Base-by-base conservation (phyloP, 2,329 filamentous ascomycete species). In the Cercospora canescens region DNA sequence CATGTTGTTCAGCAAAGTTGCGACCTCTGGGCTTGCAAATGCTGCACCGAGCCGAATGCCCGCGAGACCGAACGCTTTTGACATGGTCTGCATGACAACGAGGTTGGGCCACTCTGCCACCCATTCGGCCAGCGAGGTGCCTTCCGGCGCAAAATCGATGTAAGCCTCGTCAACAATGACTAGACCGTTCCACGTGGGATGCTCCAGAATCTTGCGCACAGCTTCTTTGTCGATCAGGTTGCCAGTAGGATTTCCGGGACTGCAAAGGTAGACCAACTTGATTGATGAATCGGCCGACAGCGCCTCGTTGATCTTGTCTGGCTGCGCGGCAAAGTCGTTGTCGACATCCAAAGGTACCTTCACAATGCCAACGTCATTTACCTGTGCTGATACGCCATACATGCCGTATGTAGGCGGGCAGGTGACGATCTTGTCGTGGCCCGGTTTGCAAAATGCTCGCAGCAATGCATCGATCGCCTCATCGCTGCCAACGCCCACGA, bases 331-430 rank as follows among this genome's bases (percentile, higher is more conserved):
- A 79, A 98, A 99, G 4, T 80, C 83, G 1, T 92, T 89, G 1
- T 88, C 86, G 1, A 86, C 85, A 56, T 91, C 85, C 24, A 98
- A 84, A 0, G 94, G 93, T n/a, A 98, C 89, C 77, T 91, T 92
- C 72, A 96, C 90, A 28, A 98, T 87, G 54, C 86, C 86, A 21
- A 99, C 85, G 76, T 98, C 95, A 82, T 99, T 99, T 72, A 97
- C 90, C 77, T 96, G 91, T 1, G 95, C 95, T 6, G 92, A 96
- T 18, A 99, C 95, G 55, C 88, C 85, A 83, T 99, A 99, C 95
- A 99, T 99, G 81, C 95, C 95, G 79, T 99, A 99, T 0, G 95
- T 99, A 1, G 95, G 95, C 18, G 95, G 95, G 76, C 94, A 98
- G 48, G 93, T 94, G 37, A 99, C 86, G 76, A 99, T 96, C 76